Conservation (phyloP, 495 filamentous ascomycete genomes). For the Elasticomyces elasticus region DNA sequence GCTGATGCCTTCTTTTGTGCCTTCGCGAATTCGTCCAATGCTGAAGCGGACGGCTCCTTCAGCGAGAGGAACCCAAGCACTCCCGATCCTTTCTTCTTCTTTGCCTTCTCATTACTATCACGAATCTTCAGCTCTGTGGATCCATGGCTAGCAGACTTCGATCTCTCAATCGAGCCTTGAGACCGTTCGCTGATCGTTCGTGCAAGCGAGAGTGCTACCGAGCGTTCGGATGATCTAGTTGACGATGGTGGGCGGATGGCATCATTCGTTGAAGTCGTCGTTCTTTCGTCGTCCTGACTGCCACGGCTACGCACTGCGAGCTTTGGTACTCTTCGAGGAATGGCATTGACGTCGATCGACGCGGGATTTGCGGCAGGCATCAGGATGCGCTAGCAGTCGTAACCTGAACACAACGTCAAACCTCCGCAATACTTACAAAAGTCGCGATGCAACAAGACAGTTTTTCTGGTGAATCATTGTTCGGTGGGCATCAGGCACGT, state of each 20-base stretch:
- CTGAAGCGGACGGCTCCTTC: constrained; percentile 32
- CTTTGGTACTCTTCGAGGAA: background rate
- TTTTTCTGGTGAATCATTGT: background rate
- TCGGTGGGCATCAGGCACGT: too few species aligned
- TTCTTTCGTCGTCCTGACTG: background rate
- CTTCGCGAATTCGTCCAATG: constrained; percentile 30
- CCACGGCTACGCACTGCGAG: constrained; percentile 1
- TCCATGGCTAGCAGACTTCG: background rate
- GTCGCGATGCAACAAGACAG: background rate
- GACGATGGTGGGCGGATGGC: background rate
- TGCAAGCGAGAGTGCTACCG: background rate
- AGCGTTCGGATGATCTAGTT: background rate
- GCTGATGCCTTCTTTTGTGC: constrained; percentile 28
- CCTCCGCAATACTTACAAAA: background rate
- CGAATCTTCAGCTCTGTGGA: background rate
- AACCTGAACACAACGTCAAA: background rate
- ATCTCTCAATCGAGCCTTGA: background rate
- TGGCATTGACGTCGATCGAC: background rate
- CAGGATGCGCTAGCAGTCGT: constrained; percentile 4
- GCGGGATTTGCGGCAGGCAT: constrained; percentile 5
- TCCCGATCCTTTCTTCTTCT: constrained; percentile 26
- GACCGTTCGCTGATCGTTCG: constrained; percentile 7
- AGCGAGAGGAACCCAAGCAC: constrained; percentile 29
- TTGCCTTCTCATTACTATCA: background rate
- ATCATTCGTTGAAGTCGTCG: background rate